phyloP scores from a whole-genome alignment of 2,329 filamentous ascomycete species.

The Colletotrichum sp. region DNA sequence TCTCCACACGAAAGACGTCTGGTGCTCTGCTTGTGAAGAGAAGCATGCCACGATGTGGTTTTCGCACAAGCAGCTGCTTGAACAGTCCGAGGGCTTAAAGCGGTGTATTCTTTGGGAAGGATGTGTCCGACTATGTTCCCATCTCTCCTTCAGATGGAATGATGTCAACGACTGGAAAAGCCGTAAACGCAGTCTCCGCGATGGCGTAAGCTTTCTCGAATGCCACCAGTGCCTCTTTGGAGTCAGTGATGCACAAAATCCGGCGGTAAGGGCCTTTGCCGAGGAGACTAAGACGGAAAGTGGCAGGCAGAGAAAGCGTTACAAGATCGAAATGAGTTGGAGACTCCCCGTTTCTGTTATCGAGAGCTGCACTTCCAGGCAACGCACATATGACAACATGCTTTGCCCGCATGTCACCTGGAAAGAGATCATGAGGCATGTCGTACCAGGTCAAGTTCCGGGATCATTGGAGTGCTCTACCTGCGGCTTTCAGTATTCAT shows the following conservation, averaged over 20 bases:
- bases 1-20: neutral
- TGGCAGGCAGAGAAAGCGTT: accelerated
- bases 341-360: neutral
- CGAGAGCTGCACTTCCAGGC: neutral
- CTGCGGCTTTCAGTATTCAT: neutral
- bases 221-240: neutral
- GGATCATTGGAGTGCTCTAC: neutral
- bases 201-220: neutral
- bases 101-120: neutral
- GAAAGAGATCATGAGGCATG: neutral
- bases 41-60: neutral
- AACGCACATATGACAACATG: neutral
- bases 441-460: neutral
- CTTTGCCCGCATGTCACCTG: neutral
- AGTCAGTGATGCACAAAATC: neutral
- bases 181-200: accelerated
- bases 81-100: neutral
- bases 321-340: neutral
- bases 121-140: neutral
- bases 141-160: neutral
- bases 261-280: neutral
- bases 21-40: neutral
- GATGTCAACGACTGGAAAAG: neutral
- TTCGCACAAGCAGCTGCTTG: accelerated
- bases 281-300: neutral